Base-by-base conservation (phyloP, 2,329 filamentous ascomycete genomes). In the Ilyonectria mors-panacis region DNA sequence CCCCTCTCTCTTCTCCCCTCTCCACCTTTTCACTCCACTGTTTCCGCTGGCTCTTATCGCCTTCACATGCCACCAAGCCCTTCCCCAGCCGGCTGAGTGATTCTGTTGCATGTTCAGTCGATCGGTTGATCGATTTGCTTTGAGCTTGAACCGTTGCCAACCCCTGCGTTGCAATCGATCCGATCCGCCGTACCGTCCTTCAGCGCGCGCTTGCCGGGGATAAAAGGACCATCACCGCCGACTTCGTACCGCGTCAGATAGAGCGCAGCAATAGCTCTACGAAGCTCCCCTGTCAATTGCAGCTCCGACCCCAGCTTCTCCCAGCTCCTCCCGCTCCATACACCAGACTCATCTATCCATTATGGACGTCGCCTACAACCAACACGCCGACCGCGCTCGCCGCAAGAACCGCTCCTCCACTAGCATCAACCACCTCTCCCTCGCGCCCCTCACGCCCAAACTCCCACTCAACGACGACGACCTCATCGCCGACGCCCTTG, bases 401-500 rank as follows among this genome's bases (percentile, higher is more conserved):
- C 87, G 87, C 70, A 88, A 89, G 80, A 87, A 86, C 74, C 85
- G 86, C 72, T 90, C 89, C 23, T 84, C 85, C 30, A 87, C 85
- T 55, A 90, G 86, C 78, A 81, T 91, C 69, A 87, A 87, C 74
- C 86, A 89, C 73, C 84, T 91, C 66, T 85, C 87, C 15, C 88
- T 92, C 65, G 89, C 88, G n/a, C 90, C 90, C 30, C 81, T 92
- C 61, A 91, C 89, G 26, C 85, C 86, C 58, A 88, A 87, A 76
- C 83, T 92, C 9, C 89, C 89, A 47, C 80, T 91, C 64, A 81
- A 84, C 67, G 88, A 90, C 74, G 80, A 82, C 63, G 85, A 88
- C 57, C 82, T 85, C 70, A 75, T 85, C 35, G 76, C 78, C 69
- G 81, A 85, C 59, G 71, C 62, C 50, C 62, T 73, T 30, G 26